A percentile compares a stretch with the other conserved stretches of the same genome.
Evolutionary conservation across 108 stramenopile genomes (phyloP).

Genomic region (Conticribra weissflogii): DNA sequence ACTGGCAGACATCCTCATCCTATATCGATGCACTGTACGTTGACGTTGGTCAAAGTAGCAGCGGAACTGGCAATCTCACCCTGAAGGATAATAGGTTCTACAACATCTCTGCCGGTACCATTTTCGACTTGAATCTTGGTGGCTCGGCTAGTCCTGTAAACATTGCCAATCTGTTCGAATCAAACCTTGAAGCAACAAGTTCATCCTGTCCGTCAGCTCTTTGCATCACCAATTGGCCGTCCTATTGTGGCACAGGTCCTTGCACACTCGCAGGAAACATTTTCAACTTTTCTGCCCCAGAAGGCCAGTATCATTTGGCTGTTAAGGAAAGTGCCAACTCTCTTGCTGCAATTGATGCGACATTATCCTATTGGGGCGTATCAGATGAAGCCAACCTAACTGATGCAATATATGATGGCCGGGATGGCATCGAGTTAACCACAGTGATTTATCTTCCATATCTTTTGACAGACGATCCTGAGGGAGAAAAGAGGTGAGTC

Average conservation of each 20-base stretch:
- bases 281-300: slow-evolving; percentile 6
- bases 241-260: background rate
- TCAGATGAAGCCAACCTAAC: slow-evolving; percentile 15
- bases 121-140: slow-evolving; percentile 8
- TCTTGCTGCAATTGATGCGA: slow-evolving; percentile 21
- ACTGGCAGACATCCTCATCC: slow-evolving; percentile 17
- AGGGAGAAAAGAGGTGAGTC: slow-evolving; percentile 12
- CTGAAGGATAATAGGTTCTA: background rate
- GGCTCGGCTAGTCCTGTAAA: background rate
- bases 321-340: background rate
- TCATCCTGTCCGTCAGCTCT: slow-evolving; percentile 6
- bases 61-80: background rate
- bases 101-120: slow-evolving; percentile 4
- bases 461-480: slow-evolving; percentile 2
- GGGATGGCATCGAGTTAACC: slow-evolving; percentile 4
- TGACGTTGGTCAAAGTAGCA: background rate
- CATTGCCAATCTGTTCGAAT: slow-evolving; percentile 21
- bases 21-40: slow-evolving; percentile 1
- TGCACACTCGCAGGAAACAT: slow-evolving; percentile 26
- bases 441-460: slow-evolving; percentile 22
- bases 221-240: slow-evolving; percentile 14
- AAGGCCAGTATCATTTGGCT: background rate
- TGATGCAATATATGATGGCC: slow-evolving; percentile 10
- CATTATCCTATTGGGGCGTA: slow-evolving; percentile 26
- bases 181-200: slow-evolving; percentile 2